Percentiles rank a stretch among this genome's conserved stretches.
Evolutionary conservation across 495 filamentous ascomycete genomes (phyloP).

Genomic region (Baudoinia panamericana): DNA sequence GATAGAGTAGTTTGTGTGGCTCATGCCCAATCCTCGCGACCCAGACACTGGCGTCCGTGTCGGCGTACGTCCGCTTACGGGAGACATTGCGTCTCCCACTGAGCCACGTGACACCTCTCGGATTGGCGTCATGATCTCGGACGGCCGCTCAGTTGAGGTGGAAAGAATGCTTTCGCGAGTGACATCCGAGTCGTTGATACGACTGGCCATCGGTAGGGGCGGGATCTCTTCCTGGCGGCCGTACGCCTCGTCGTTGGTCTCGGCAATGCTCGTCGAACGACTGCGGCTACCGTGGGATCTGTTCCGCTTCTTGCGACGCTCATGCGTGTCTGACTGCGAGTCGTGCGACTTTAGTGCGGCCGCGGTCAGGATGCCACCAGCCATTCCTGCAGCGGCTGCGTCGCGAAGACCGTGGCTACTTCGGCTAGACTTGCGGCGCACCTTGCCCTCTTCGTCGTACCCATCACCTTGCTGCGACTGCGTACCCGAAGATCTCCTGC

Average conservation of each 20-base stretch:
- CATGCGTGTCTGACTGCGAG: slow-evolving; percentile 43
- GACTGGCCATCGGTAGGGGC: slow-evolving; percentile 75
- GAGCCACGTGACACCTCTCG: slow-evolving; percentile 45
- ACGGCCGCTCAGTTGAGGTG: slow-evolving; percentile 59
- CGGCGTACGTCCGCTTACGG: slow-evolving; percentile 29
- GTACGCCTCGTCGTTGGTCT: slow-evolving; percentile 24
- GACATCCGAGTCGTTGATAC: slow-evolving; percentile 67
- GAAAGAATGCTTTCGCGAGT: slow-evolving; percentile 84
- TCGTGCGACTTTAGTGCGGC: slow-evolving; percentile 53
- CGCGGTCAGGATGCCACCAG: slow-evolving; percentile 46
- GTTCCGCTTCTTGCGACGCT: slow-evolving; percentile 35
- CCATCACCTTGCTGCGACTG: slow-evolving; percentile 2
- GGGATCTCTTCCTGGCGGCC: slow-evolving; percentile 40
- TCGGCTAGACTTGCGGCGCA: slow-evolving; percentile 47
- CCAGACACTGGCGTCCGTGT: slow-evolving; percentile 39
- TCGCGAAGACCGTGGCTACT: slow-evolving; percentile 35
- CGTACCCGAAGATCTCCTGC: slow-evolving; percentile 18
- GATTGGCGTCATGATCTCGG: slow-evolving; percentile 37
- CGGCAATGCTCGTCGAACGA: slow-evolving; percentile 42
- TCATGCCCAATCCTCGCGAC: slow-evolving; percentile 38
- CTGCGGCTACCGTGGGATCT: slow-evolving; percentile 39
- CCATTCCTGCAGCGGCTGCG: slow-evolving; percentile 43
- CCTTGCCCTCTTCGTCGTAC: slow-evolving; percentile 34
- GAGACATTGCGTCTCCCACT: slow-evolving; percentile 38
- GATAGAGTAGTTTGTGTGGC: slow-evolving; percentile 47